Evolutionary conservation across 2,329 filamentous ascomycete genomes (phyloP).

Genomic region (Cytospora paraplurivora): DNA sequence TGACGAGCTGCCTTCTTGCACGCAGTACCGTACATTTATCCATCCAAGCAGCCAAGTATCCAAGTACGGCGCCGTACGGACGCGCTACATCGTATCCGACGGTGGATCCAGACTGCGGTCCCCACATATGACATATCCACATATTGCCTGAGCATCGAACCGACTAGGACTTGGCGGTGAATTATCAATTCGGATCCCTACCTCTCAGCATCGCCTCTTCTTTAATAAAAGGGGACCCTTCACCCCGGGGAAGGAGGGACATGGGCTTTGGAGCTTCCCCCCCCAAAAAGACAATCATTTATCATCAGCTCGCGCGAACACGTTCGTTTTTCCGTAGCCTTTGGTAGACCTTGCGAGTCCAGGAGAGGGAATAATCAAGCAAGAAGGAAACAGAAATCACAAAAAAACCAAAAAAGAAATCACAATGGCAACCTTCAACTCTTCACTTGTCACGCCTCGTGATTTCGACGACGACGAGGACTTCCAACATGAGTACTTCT

Average conservation of each 20-base stretch:
- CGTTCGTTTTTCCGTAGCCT: slow-evolving; percentile 28
- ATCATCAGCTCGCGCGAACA: slow-evolving; percentile 14
- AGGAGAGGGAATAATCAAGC: slow-evolving; percentile 17
- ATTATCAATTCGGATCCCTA: slow-evolving; percentile 21
- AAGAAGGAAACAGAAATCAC: slow-evolving; percentile 1
- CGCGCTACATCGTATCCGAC: slow-evolving; percentile 27
- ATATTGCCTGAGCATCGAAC: slow-evolving; percentile 28
- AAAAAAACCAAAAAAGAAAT: not conserved
- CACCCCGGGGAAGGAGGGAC: slow-evolving; percentile 2
- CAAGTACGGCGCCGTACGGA: slow-evolving; percentile 1
- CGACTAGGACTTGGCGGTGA: slow-evolving; percentile 27
- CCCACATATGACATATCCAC: slow-evolving; percentile 27
- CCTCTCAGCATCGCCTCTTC: slow-evolving; percentile 16
- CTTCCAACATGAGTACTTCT: slow-evolving; percentile 57
- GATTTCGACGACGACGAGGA: slow-evolving; percentile 49
- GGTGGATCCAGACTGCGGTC: slow-evolving; percentile 23
- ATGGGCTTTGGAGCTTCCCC: slow-evolving; percentile 2
- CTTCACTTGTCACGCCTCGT: slow-evolving; percentile 23
- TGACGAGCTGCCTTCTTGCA: not conserved
- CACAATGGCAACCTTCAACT: slow-evolving; percentile 27
- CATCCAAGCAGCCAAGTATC: not conserved
- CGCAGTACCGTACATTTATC: not conserved
- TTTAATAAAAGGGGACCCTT: slow-evolving; percentile 25
- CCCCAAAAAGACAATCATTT: slow-evolving; percentile 1
- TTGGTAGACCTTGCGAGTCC: slow-evolving; percentile 24